phyloP scores from a whole-genome alignment of 345 rosid species.

The Rhizophora mangle region DNA sequence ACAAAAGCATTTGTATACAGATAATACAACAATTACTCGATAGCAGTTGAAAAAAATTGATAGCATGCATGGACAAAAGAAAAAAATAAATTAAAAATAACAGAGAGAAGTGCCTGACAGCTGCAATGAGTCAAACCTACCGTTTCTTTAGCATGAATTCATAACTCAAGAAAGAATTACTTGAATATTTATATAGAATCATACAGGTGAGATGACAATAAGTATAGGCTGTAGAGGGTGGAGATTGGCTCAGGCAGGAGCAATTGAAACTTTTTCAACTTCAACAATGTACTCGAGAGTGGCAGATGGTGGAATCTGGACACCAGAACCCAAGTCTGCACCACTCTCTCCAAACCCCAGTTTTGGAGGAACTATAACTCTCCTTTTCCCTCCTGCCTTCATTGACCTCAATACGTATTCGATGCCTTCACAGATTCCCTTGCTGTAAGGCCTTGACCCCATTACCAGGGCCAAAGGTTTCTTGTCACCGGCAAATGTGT shows the following conservation, averaged over 20 bases:
- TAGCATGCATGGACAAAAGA: no score
- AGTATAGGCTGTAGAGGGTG: no score
- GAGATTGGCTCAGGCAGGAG: slow-evolving; percentile 55
- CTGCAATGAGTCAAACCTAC: no score
- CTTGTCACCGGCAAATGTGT: slow-evolving; percentile 54
- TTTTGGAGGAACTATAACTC: slow-evolving; percentile 63
- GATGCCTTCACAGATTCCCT: slow-evolving; percentile 80
- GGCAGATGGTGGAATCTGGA: slow-evolving; percentile 63
- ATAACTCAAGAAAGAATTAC: no score
- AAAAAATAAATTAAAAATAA: no score
- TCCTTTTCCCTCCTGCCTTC: slow-evolving; percentile 86
- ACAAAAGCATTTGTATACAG: no score
- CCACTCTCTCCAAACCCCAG: slow-evolving; percentile 78
- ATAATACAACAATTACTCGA: no score
- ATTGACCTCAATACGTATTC: slow-evolving; percentile 67
- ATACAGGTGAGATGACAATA: no score
- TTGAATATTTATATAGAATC: no score
- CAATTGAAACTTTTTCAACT: slow-evolving; percentile 81
- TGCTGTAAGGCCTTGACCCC: slow-evolving; percentile 78
- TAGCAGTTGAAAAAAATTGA: no score
- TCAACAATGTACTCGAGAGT: slow-evolving; percentile 71
- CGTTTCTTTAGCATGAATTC: no score
- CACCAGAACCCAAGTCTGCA: slow-evolving; percentile 55
- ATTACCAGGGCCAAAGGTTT: slow-evolving; percentile 70
- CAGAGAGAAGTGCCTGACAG: no score